These are phyloP conservation scores for Trichophyton verrucosum DNA, from an alignment of 2,329 filamentous ascomycete genomes.

Conservation along the genomic window DNA sequence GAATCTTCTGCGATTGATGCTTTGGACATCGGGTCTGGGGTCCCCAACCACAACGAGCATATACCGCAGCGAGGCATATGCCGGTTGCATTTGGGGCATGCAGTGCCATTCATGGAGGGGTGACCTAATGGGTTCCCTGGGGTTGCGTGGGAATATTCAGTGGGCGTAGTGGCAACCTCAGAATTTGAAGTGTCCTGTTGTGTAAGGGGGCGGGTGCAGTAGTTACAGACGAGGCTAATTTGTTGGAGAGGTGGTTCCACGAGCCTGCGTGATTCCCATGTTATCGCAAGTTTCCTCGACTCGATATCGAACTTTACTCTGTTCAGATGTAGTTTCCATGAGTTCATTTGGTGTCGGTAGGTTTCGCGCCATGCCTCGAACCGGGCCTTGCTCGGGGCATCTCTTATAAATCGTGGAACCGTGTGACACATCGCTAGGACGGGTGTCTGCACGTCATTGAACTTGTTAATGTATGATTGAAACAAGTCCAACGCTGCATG, in stretches of 20 bases:
- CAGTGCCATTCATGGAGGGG: constrained; percentile 35
- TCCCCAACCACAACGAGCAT: constrained; percentile 50
- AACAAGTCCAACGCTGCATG: constrained; percentile 48
- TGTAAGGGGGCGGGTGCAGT: constrained; percentile 47
- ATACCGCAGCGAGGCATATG: constrained; percentile 52
- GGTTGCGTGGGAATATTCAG: constrained; percentile 26
- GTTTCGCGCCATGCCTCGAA: constrained; percentile 50
- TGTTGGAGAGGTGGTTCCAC: constrained; percentile 41
- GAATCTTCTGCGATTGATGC: constrained; percentile 26
- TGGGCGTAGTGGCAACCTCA: constrained; percentile 13
- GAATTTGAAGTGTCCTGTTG: constrained; percentile 27
- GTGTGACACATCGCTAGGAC: constrained; percentile 49
- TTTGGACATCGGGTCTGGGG: constrained; percentile 41
- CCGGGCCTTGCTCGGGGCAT: constrained; percentile 38
- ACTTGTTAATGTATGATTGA: constrained; percentile 47
- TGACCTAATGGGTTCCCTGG: constrained; percentile 26
- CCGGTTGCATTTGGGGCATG: constrained; percentile 49
- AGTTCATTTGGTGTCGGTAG: constrained; percentile 49
- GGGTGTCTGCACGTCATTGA: constrained; percentile 50
- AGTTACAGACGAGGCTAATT: constrained; percentile 46
- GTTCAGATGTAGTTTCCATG: constrained; percentile 48
- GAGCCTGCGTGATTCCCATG: constrained; percentile 38
- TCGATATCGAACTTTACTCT: constrained; percentile 48
- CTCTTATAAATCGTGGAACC: constrained; percentile 46
- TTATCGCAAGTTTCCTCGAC: constrained; percentile 41